phyloP scores from a whole-genome alignment of 108 stramenopile genomes.

The Chaetoceros tenuissimus region DNA sequence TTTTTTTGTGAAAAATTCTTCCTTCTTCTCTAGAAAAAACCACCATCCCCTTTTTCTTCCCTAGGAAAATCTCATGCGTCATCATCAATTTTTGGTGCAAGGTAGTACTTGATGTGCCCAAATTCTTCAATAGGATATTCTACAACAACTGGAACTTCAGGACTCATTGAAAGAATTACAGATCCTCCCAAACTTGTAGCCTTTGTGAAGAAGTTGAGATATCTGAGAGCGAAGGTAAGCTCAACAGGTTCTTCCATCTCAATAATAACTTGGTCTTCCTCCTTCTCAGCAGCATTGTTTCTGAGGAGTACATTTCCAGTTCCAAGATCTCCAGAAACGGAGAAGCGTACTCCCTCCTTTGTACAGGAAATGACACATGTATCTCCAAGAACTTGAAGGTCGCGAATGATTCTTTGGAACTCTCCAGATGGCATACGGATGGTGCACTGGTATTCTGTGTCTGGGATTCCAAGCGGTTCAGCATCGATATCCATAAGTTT shows the following conservation, averaged over 20 bases:
- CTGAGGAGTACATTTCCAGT: conserved; percentile 92
- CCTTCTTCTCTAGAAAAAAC: too few species aligned
- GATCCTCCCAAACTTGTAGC: conserved; percentile 80
- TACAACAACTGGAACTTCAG: conserved; percentile 94
- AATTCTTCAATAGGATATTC: conserved; percentile 94
- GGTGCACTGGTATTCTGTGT: conserved; percentile 97
- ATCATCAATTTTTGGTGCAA: conserved; percentile 99
- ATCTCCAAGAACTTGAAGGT: conserved; percentile 95
- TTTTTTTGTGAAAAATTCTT: too few species aligned
- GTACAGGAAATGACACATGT: conserved; percentile 90
- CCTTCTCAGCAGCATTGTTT: conserved; percentile 85
- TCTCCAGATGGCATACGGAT: conserved; percentile 92
- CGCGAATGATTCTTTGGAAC: conserved; percentile 97
- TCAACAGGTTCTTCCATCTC: conserved; percentile 98
- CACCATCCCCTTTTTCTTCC: too few species aligned
- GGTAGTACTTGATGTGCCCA: conserved; percentile 93
- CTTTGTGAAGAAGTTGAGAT: conserved; percentile 97
- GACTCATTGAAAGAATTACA: conserved; percentile 91
- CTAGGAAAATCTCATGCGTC: conserved; percentile 29
- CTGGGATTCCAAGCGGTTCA: conserved; percentile 97
- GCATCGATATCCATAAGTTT: conserved; percentile 99
- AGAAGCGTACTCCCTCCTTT: conserved; percentile 95
- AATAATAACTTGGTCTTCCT: conserved; percentile 88
- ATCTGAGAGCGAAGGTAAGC: conserved; percentile 96
- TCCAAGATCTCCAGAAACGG: conserved; percentile 89